Evolutionary conservation across 2,329 filamentous ascomycete species (phyloP).

Genomic region (Xylariaceae sp.): DNA sequence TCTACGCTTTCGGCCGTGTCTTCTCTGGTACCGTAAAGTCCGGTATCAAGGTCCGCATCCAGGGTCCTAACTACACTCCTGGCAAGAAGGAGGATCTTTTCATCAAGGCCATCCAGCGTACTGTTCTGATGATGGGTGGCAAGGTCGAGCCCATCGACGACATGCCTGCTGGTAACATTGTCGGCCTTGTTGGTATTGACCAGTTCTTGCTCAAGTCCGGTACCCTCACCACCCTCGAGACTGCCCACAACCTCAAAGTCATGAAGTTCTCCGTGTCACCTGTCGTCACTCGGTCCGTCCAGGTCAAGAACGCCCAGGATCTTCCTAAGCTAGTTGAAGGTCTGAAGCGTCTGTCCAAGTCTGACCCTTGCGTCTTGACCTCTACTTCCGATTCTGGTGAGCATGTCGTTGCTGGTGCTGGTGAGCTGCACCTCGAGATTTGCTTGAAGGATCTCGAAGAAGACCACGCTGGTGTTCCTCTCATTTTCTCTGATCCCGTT

Average conservation of each 20-base stretch:
- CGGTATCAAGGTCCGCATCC: conserved; percentile 99
- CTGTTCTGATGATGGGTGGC: conserved; percentile 99
- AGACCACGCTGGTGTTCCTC: conserved; percentile 97
- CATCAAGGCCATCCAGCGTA: conserved; percentile 99
- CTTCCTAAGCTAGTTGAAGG: conserved; percentile 99
- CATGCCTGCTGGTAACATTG: conserved; percentile 99
- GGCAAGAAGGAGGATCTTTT: conserved; percentile 99
- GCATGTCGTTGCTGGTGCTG: conserved; percentile 98
- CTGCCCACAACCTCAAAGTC: conserved; percentile 99
- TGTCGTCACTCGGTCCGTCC: conserved; percentile 96
- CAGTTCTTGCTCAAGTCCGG: conserved; percentile 99
- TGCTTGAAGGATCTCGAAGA: conserved; percentile 99
- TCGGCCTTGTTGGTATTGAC: conserved; percentile 98
- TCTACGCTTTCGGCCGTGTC: conserved; percentile 99
- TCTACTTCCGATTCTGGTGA: conserved; percentile 90
- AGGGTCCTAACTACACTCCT: conserved; percentile 97
- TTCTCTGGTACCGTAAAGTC: conserved; percentile 98
- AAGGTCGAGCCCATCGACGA: conserved; percentile 99
- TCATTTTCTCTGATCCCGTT: conserved; percentile 97
- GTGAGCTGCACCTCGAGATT: conserved; percentile 99
- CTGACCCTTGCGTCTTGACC: conserved; percentile 96
- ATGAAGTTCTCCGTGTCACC: conserved; percentile 99
- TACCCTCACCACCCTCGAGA: conserved; percentile 96
- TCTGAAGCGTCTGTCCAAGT: conserved; percentile 99
- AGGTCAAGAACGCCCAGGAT: conserved; percentile 99